Percentiles rank a stretch among this genome's conserved stretches.
These are phyloP conservation scores for Hawksworthiomyces lignivorus DNA, from an alignment of 2,329 filamentous ascomycete species.

Conservation along the genomic window DNA sequence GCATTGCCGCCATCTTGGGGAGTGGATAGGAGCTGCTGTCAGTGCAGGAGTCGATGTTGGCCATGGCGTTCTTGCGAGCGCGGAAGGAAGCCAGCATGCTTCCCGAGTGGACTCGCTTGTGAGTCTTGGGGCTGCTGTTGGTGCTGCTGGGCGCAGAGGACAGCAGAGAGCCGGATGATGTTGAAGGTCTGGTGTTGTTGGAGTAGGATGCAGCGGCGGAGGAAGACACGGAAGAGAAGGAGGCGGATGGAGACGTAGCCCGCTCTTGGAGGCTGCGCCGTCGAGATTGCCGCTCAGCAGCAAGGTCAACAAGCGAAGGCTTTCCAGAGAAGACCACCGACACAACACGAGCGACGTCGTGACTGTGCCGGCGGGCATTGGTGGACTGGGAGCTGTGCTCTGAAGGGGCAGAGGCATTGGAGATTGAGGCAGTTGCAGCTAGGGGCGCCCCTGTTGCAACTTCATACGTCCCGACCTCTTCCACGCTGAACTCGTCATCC, in stretches of 20 bases:
- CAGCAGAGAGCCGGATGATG: constrained; percentile 3
- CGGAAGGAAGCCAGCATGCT: constrained; percentile 25
- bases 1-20: too few species aligned
- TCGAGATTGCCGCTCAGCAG: constrained; percentile 12
- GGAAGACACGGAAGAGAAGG: constrained; percentile 17
- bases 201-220: constrained; percentile 17
- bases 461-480: constrained; percentile 16
- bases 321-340: constrained; percentile 54
- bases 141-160: constrained; percentile 3
- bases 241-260: constrained; percentile 14
- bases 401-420: neutral
- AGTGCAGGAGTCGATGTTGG: too few species aligned
- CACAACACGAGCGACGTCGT: constrained; percentile 50
- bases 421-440: too few species aligned
- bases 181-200: constrained; percentile 1
- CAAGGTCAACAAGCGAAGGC: constrained; percentile 48
- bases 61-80: constrained; percentile 36
- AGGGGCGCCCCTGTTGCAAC: neutral
- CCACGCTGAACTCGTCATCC: constrained; percentile 37
- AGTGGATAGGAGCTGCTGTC: constrained; percentile 22
- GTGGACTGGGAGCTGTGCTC: neutral
- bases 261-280: constrained; percentile 18
- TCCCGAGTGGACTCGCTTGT: constrained; percentile 9
- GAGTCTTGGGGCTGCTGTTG: neutral
- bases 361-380: constrained; percentile 31